phyloP scores from a whole-genome alignment of 805 yeast genomes.

The Starmerella potacharoeniae region DNA sequence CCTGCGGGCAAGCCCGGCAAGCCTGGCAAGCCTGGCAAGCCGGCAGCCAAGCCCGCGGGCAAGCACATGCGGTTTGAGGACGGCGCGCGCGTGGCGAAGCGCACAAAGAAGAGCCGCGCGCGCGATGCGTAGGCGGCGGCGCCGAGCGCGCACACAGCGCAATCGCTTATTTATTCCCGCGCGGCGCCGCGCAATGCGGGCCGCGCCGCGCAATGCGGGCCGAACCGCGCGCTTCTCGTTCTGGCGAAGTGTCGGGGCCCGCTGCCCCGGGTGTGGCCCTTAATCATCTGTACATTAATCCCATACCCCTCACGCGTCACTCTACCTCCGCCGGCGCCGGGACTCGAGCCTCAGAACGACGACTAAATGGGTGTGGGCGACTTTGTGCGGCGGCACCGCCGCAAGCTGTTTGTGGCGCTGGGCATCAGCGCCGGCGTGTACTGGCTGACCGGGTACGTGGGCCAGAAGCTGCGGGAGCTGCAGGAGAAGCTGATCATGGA shows the following conservation, averaged over 20 bases:
- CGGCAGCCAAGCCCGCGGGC: neutral
- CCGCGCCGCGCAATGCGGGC: too few relatives aligned
- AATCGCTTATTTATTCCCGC: neutral
- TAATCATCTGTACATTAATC: neutral
- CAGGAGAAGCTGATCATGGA: constrained; percentile 46
- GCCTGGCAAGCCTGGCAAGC: constrained; percentile 1
- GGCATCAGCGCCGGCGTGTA: constrained; percentile 39
- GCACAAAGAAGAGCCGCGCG: neutral
- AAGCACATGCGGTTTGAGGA: constrained; percentile 22
- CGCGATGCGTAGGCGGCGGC: neutral
- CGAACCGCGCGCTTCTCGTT: too few relatives aligned
- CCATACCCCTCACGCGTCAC: neutral
- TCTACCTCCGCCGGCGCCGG: neutral
- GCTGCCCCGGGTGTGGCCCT: too few relatives aligned
- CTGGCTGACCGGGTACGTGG: constrained; percentile 35
- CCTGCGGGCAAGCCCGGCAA: neutral
- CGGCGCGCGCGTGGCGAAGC: neutral
- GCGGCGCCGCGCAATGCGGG: too few relatives aligned
- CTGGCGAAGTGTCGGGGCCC: too few relatives aligned
- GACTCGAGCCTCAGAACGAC: neutral
- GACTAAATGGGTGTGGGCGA: constrained; percentile 24
- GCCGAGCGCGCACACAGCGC: neutral
- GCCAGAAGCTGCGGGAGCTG: constrained; percentile 37
- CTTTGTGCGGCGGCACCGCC: constrained; percentile 36
- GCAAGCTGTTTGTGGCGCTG: constrained; percentile 35